A percentile compares a stretch with the other conserved stretches of the same genome.
These are phyloP conservation scores for Pichia thaimueangensis DNA, from an alignment of 805 yeast species.

Conservation along the genomic window DNA sequence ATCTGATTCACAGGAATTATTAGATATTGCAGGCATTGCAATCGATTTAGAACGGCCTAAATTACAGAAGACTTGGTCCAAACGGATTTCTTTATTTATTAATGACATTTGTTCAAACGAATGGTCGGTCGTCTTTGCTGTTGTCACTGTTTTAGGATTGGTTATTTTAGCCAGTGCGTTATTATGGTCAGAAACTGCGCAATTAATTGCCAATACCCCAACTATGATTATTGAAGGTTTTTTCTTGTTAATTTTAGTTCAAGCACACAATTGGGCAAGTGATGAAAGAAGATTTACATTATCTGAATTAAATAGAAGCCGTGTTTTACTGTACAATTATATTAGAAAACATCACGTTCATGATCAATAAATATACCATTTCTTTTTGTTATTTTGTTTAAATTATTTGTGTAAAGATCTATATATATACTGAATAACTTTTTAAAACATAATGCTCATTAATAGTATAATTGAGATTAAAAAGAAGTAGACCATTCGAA, in stretches of 20 bases:
- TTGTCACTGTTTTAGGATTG: conserved; percentile 27
- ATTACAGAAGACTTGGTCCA: not conserved
- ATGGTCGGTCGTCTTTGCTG: conserved; percentile 28
- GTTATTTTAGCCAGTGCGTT: conserved; percentile 30
- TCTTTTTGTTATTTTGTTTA: not conserved
- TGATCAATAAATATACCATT: no score
- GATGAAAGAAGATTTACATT: conserved; percentile 13
- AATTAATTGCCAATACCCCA: conserved; percentile 35
- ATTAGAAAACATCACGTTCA: conserved; percentile 3
- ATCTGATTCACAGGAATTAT: conserved; percentile 28
- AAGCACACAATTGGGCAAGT: conserved; percentile 31
- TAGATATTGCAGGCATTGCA: conserved; percentile 24
- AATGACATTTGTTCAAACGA: conserved; percentile 29
- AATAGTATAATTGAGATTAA: not conserved
- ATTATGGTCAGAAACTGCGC: conserved; percentile 36
- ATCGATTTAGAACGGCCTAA: conserved; percentile 11
- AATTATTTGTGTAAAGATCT: not conserved
- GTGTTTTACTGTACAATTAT: conserved; percentile 11
- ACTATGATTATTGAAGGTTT: conserved; percentile 40
- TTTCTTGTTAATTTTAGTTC: conserved; percentile 32
- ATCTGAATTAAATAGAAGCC: conserved; percentile 12
- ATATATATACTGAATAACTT: no score
- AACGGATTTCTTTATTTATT: conserved; percentile 19
- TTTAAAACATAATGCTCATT: no score
- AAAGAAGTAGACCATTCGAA: conserved; percentile 18